Evolutionary conservation across 768 basidiomycete species (phyloP), one percentile per base, ranked within the genome.

Genomic region (Sistotremastrum suecicum): DNA sequence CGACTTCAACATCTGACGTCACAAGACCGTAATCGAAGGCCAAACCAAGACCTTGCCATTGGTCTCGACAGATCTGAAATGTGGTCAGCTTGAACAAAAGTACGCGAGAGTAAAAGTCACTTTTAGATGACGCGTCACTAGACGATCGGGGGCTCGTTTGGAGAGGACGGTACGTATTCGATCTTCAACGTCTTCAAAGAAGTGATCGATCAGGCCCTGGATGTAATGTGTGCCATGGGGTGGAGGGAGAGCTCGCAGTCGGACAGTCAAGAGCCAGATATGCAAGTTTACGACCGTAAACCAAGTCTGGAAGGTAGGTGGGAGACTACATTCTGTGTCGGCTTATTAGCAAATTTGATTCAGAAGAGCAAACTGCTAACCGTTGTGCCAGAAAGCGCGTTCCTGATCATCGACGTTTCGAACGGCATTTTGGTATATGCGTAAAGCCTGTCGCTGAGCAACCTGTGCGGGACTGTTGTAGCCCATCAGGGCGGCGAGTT

Each of bases 231-330:
- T 65, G 28, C 83, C 85, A 44, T 83, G 70, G 1, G 74, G 70
- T 9, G 65, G 57, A 2, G 81, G 89, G 7, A 97, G 75, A 0
- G 85, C 78, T 20, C 94, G 87, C 7, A 95, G 72, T 28, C 92
- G 83, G 44, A 86, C 83, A 11, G 82, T 82, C 42, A 92, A 76
- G 52, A 97, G 69, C 83, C 91, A 92, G 41, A 97, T 68, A 62
- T 98, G 90, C 31, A 97, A 70, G 52, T 92, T 90, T 31, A 88
- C 88, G 43, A 95, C 66, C 3, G 86, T 87, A 65, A 97, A 97
- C 86, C 91, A 97, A 10, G 94, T 87, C 56, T 97, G 92, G 62
- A 94, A 95, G 0, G 94, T 95, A 8, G 82, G 83, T 7, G 92
- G 90, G 5, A 97, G 71, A 48, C 70, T 70, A 56, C 86, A 94